Evolutionary conservation across 1,139 yeast species (phyloP).

Genomic region (Debaryomyces sp.): DNA sequence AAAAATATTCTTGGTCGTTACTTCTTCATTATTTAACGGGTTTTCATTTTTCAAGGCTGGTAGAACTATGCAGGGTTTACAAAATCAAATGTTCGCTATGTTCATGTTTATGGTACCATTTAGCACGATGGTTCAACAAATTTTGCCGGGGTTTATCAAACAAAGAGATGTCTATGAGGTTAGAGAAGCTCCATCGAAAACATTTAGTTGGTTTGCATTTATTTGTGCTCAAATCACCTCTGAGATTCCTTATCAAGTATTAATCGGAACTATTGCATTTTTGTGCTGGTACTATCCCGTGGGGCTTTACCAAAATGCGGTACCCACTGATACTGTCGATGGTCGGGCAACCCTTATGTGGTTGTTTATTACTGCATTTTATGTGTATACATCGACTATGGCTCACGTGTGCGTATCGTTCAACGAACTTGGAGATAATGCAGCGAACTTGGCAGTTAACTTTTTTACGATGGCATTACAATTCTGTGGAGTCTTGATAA

Average conservation of each 20-base stretch:
- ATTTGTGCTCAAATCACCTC: slow-evolving; percentile 37
- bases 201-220: slow-evolving; percentile 54
- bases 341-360: slow-evolving; percentile 68
- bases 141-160: slow-evolving; percentile 71
- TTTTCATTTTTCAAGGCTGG: slow-evolving; percentile 74
- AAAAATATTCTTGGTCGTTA: slow-evolving; percentile 54
- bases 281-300: slow-evolving; percentile 48
- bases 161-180: slow-evolving; percentile 85
- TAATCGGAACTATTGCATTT: slow-evolving; percentile 36
- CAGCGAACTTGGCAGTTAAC: slow-evolving; percentile 67
- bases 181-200: slow-evolving; percentile 79
- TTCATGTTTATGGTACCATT: slow-evolving; percentile 69
- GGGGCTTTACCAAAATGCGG: slow-evolving; percentile 39
- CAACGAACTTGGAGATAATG: slow-evolving; percentile 69
- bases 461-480: too few relatives aligned
- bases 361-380: slow-evolving; percentile 58
- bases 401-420: slow-evolving; percentile 69
- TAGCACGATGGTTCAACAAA: slow-evolving; percentile 69
- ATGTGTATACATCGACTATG: slow-evolving; percentile 61
- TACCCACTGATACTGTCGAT: slow-evolving; percentile 29
- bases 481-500: slow-evolving; percentile 87
- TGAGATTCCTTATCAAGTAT: slow-evolving; percentile 38
- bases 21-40: slow-evolving; percentile 68
- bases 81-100: slow-evolving; percentile 66
- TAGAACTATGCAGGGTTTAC: slow-evolving; percentile 59